phyloP scores from a whole-genome alignment of 371 early-diverging fungal genomes.

The Cokeromyces recurvatus region DNA sequence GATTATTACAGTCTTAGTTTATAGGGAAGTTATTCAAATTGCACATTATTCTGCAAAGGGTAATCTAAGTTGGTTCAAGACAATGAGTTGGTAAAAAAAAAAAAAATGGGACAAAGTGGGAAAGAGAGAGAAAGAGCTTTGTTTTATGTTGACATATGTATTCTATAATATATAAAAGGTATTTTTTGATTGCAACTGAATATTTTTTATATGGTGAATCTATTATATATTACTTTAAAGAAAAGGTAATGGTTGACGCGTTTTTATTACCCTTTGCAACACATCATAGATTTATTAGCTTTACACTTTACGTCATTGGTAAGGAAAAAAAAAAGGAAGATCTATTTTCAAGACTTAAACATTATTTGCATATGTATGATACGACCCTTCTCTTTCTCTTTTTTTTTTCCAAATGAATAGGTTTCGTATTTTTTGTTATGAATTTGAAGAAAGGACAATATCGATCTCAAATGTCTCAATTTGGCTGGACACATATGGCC shows the following conservation, averaged over 20 bases:
- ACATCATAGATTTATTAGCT: constrained; percentile 95
- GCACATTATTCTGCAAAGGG: constrained; percentile 80
- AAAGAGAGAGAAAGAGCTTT: background rate
- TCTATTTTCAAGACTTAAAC: no score
- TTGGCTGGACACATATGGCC: constrained; percentile 96
- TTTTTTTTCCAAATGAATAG: no score
- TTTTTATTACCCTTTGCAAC: constrained; percentile 82
- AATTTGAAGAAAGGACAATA: constrained; percentile 90
- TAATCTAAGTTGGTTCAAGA: constrained; percentile 88
- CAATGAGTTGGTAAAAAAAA: constrained; percentile 80
- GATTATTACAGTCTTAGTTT: constrained; percentile 74
- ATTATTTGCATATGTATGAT: no score
- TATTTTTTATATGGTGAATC: constrained; percentile 95
- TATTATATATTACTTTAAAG: constrained; percentile 84
- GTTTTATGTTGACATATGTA: no score
- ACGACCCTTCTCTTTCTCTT: no score
- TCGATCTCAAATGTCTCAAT: constrained; percentile 89
- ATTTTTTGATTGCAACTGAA: constrained; percentile 81
- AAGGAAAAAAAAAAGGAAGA: constrained; percentile 8
- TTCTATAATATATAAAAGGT: constrained; percentile 50
- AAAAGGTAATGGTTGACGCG: constrained; percentile 75
- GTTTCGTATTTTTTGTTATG: constrained; percentile 92
- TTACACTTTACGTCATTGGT: constrained; percentile 82
- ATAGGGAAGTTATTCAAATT: constrained; percentile 89
- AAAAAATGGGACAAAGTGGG: background rate